Percentiles rank a stretch among this genome's conserved stretches.
These are phyloP conservation scores for Chalciporus piperatus DNA, from an alignment of 768 basidiomycete genomes.

Conservation along the genomic window DNA sequence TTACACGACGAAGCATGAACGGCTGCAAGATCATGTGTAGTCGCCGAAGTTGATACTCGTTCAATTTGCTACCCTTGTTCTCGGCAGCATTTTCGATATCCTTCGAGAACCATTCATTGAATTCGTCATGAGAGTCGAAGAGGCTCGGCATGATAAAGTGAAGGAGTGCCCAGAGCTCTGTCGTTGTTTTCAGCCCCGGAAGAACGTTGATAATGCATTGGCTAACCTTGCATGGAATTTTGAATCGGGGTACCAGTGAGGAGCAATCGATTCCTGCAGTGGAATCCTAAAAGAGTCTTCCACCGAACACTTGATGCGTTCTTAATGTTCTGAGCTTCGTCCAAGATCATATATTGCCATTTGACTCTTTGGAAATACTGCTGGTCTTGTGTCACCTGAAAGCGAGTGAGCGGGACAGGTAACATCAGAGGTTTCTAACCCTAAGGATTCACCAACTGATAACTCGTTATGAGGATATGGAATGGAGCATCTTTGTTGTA, in stretches of 20 bases:
- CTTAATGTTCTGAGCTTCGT: constrained; percentile 99
- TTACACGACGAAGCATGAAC: constrained; percentile 97
- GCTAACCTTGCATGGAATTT: constrained; percentile 96
- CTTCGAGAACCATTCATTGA: constrained; percentile 99
- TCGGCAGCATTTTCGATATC: constrained; percentile 96
- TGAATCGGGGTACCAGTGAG: constrained; percentile 98
- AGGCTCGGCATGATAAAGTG: constrained; percentile 99
- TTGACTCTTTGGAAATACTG: constrained; percentile 97
- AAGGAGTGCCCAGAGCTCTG: constrained; percentile 96
- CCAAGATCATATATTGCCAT: constrained; percentile 99
- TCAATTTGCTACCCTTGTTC: constrained; percentile 87
- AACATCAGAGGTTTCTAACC: background rate
- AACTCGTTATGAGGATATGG: constrained; percentile 95
- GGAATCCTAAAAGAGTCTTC: constrained; percentile 95
- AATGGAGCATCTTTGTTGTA: constrained; percentile 95
- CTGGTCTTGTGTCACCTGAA: constrained; percentile 89
- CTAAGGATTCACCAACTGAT: constrained; percentile 71
- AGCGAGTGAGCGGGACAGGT: constrained; percentile 3
- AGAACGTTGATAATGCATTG: background rate
- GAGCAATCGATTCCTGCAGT: constrained; percentile 91
- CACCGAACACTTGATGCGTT: constrained; percentile 93
- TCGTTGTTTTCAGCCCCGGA: constrained; percentile 4
- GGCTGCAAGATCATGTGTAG: constrained; percentile 99
- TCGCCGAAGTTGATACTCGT: constrained; percentile 91
- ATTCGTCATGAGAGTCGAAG: constrained; percentile 99